phyloP scores from a whole-genome alignment of 129 eudicot species.

The Ambrosia artemisiifolia region DNA sequence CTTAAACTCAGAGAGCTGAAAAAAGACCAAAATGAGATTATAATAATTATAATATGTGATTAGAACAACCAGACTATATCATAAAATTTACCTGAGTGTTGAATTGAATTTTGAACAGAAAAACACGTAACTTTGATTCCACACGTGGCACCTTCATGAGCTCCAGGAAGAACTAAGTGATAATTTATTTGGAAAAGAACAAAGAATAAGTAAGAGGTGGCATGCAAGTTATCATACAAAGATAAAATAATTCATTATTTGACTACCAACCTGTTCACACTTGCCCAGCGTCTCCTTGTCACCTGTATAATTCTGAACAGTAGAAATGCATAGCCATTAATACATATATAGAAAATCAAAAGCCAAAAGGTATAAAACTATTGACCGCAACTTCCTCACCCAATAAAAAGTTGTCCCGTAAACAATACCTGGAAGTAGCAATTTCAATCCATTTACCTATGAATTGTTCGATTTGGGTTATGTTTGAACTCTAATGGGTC shows the following conservation, averaged over 20 bases:
- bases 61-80: constrained; percentile 2
- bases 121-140: constrained; percentile 87
- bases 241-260: neutral
- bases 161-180: constrained; percentile 81
- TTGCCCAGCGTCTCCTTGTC: constrained; percentile 69
- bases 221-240: neutral
- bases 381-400: neutral
- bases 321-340: constrained; percentile 25
- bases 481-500: neutral
- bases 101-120: constrained; percentile 89
- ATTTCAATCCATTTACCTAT: neutral
- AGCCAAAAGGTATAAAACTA: neutral
- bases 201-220: neutral
- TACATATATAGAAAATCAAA: neutral
- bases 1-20: constrained; percentile 82
- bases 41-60: constrained; percentile 7
- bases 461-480: neutral
- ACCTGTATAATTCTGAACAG: constrained; percentile 61
- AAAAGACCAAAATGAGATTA: constrained; percentile 21
- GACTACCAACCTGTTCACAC: constrained; percentile 69
- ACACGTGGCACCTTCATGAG: constrained; percentile 98
- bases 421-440: neutral
- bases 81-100: constrained; percentile 61
- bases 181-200: neutral
- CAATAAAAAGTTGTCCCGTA: neutral